Evolutionary conservation across 345 rosid species (phyloP).

Genomic region (Stellera chamaejasme): DNA sequence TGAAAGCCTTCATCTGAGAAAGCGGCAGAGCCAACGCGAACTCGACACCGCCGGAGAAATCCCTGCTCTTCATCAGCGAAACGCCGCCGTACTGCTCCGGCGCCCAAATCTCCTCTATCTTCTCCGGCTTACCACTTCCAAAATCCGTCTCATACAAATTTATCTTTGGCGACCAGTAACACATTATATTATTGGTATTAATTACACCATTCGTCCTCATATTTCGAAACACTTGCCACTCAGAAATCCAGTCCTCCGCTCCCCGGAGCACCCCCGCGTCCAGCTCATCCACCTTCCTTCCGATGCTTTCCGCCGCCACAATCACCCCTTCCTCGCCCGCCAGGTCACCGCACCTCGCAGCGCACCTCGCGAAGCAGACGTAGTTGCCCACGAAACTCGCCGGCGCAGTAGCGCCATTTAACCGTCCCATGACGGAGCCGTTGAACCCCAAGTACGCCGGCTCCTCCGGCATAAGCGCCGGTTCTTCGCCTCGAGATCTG

Average conservation of each 20-base stretch:
- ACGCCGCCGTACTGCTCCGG: no score
- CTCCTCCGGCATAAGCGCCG: not conserved
- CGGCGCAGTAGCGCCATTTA: not conserved
- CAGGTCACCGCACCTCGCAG: not conserved
- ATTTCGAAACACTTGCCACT: conserved; percentile 1
- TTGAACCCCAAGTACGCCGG: conserved; percentile 9
- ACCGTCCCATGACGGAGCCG: conserved; percentile 1
- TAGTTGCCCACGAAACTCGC: conserved; percentile 7
- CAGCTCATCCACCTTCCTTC: conserved; percentile 1
- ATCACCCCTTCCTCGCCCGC: conserved; percentile 6
- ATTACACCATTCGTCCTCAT: no score
- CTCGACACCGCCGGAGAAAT: no score
- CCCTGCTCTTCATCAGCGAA: no score
- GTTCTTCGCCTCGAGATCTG: conserved; percentile 4
- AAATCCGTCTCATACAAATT: no score
- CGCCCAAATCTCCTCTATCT: no score
- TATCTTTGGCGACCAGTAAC: no score
- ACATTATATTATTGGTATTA: no score
- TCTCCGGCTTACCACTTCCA: no score
- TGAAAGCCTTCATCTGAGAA: no score
- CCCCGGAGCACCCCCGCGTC: conserved; percentile 1
- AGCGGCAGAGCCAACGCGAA: no score
- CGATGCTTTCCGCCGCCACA: conserved; percentile 3
- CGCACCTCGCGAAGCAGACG: conserved; percentile 7
- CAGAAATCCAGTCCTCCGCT: conserved; percentile 7